phyloP scores from a whole-genome alignment of 78 protist genomes.

The Dictyostelium citrinum region DNA sequence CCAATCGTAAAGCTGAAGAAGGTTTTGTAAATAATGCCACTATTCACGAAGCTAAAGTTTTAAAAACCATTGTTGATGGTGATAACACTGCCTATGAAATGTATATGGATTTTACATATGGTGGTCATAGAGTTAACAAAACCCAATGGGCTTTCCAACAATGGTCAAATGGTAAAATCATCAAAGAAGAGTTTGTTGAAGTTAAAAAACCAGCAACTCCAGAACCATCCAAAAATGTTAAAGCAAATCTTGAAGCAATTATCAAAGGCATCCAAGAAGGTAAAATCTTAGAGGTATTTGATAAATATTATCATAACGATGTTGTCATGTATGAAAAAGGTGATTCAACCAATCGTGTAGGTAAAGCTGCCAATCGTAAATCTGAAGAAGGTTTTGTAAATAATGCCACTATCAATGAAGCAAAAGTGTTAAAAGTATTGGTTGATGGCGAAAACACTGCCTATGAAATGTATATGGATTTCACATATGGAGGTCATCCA shows the following conservation, averaged over 20 bases:
- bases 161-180: background rate
- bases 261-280: background rate
- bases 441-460: background rate
- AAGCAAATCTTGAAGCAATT: background rate
- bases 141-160: background rate
- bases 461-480: background rate
- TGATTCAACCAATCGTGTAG: conserved; percentile 24
- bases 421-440: background rate
- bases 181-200: conserved; percentile 32
- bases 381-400: conserved; percentile 35
- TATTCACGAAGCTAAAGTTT: background rate
- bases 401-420: conserved; percentile 25
- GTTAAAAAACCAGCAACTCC: background rate
- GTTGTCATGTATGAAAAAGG: conserved; percentile 6
- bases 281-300: background rate
- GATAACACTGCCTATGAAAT: background rate
- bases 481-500: background rate
- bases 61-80: background rate
- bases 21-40: conserved; percentile 19
- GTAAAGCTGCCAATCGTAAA: conserved; percentile 32
- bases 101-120: background rate
- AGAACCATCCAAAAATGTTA: background rate
- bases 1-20: conserved; percentile 54
- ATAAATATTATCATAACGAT: background rate
- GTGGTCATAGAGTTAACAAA: background rate